These are phyloP conservation scores for Pleurotus eryngii DNA, from an alignment of 768 basidiomycete genomes.

Conservation along the genomic window DNA sequence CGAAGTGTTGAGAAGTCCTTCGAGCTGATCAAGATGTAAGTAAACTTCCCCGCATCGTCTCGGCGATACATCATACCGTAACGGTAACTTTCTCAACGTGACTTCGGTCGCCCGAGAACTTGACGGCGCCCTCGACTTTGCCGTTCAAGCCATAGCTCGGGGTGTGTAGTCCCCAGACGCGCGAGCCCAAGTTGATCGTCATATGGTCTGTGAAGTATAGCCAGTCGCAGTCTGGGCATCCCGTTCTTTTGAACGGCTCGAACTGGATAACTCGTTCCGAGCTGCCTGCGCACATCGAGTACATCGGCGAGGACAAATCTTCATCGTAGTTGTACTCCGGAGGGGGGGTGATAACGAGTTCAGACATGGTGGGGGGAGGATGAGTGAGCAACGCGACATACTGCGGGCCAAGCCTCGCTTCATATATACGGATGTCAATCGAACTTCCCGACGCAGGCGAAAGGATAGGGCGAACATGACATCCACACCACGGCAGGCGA, in stretches of 20 bases:
- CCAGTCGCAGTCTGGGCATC: conserved; percentile 28
- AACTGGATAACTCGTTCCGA: conserved; percentile 34
- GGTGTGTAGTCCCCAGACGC: conserved; percentile 31
- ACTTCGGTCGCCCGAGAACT: conserved; percentile 29
- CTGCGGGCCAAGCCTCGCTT: neutral
- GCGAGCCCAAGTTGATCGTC: conserved; percentile 36
- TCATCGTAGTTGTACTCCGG: conserved; percentile 6
- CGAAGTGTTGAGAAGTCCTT: conserved; percentile 31
- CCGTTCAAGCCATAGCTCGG: conserved; percentile 42
- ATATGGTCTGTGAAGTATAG: conserved; percentile 37
- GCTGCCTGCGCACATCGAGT: conserved; percentile 24
- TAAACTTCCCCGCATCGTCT: neutral
- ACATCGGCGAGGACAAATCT: conserved; percentile 13
- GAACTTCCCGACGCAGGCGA: conserved; percentile 4
- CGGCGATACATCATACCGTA: conserved; percentile 24
- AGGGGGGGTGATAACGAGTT: conserved; percentile 1
- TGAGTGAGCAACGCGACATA: neutral
- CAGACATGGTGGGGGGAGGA: conserved; percentile 1
- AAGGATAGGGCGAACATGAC: neutral
- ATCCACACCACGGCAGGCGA: conserved; percentile 1
- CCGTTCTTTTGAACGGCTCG: conserved; percentile 20
- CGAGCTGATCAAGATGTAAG: conserved; percentile 25
- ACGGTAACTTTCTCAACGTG: conserved; percentile 34
- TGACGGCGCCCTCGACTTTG: conserved; percentile 35
- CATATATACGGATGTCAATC: conserved; percentile 1